Conservation (phyloP, 2,329 filamentous ascomycete genomes). For the Calycina herbarum region DNA sequence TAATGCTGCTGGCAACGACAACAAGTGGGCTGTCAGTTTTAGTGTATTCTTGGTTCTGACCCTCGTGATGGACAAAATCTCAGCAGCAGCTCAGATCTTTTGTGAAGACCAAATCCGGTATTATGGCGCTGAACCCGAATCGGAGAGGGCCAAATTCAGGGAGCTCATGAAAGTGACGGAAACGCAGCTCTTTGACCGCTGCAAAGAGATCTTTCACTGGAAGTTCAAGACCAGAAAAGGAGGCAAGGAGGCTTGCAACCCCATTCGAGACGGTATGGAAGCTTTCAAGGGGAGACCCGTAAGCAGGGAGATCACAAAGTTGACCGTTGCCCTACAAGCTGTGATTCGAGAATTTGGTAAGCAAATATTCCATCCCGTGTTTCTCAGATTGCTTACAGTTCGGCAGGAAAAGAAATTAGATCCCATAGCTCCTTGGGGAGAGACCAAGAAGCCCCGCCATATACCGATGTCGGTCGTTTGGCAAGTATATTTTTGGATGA, state of each 20-base stretch:
- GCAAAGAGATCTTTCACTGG: conserved; percentile 38
- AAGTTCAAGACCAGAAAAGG: conserved; percentile 38
- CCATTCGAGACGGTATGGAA: conserved; percentile 34
- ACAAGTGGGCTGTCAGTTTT: conserved; percentile 37
- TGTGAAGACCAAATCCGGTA: conserved; percentile 30
- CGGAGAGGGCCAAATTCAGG: conserved; percentile 27
- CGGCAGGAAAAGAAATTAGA: conserved; percentile 29
- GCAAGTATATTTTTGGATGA: conserved; percentile 36
- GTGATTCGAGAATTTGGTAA: conserved; percentile 33
- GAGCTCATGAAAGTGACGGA: conserved; percentile 31
- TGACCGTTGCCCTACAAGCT: conserved; percentile 30
- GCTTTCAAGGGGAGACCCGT: conserved; percentile 31
- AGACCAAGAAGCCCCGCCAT: conserved; percentile 20
- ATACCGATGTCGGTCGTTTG: conserved; percentile 33
- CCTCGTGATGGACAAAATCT: conserved; percentile 34
- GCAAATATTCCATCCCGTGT: conserved; percentile 9
- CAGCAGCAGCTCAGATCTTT: conserved; percentile 27
- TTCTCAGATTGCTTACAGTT: conserved; percentile 17
- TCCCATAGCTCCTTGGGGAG: conserved; percentile 20
- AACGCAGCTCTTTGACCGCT: conserved; percentile 35
- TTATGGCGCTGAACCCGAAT: conserved; percentile 24
- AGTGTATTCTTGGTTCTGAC: conserved; percentile 34
- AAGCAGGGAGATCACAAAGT: conserved; percentile 22
- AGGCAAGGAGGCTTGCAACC: conserved; percentile 37
- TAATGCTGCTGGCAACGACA: conserved; percentile 29